Evolutionary conservation across 495 filamentous ascomycete genomes (phyloP).

Genomic region (Daldinia vernicosa): DNA sequence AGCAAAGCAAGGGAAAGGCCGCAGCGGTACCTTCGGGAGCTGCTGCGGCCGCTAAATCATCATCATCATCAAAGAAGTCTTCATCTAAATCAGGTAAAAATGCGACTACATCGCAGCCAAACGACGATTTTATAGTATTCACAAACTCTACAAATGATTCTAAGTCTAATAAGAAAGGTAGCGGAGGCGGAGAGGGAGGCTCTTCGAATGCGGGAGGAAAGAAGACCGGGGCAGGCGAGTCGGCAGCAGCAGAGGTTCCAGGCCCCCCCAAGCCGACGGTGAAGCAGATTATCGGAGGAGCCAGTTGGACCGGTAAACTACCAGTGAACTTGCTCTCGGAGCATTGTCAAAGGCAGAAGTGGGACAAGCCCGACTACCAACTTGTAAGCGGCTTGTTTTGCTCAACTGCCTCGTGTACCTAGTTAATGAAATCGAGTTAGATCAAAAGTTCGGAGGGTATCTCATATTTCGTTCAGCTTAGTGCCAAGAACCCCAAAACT

Average conservation of each 20-base stretch:
- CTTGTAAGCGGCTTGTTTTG: conserved; percentile 50
- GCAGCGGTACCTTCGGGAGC: conserved; percentile 34
- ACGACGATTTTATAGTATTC: conserved; percentile 74
- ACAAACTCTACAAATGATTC: conserved; percentile 68
- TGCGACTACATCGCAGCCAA: conserved; percentile 47
- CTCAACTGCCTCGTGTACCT: conserved; percentile 32
- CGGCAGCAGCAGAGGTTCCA: conserved; percentile 49
- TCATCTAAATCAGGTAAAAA: conserved; percentile 49
- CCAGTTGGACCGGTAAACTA: conserved; percentile 97
- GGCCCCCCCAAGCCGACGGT: conserved; percentile 79
- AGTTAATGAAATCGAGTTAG: conserved; percentile 42
- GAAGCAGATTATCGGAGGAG: conserved; percentile 88
- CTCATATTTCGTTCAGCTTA: conserved; percentile 80
- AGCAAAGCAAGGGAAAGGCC: conserved; percentile 60
- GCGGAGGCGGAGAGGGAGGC: conserved; percentile 29
- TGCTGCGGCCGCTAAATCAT: conserved; percentile 37
- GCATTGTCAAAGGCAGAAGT: conserved; percentile 93
- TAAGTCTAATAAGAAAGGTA: conserved; percentile 54
- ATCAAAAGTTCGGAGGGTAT: conserved; percentile 65
- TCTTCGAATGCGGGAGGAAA: conserved; percentile 52
- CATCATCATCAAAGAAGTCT: conserved; percentile 45
- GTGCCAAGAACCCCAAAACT: conserved; percentile 82
- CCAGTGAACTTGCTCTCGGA: conserved; percentile 92
- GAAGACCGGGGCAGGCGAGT: conserved; percentile 44
- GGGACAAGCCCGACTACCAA: conserved; percentile 92